A percentile compares a stretch with the other conserved stretches of the same genome.
These are phyloP conservation scores for Ceratobasidium sp. DNA, from an alignment of 1,284 basidiomycete genomes.

Conservation along the genomic window DNA sequence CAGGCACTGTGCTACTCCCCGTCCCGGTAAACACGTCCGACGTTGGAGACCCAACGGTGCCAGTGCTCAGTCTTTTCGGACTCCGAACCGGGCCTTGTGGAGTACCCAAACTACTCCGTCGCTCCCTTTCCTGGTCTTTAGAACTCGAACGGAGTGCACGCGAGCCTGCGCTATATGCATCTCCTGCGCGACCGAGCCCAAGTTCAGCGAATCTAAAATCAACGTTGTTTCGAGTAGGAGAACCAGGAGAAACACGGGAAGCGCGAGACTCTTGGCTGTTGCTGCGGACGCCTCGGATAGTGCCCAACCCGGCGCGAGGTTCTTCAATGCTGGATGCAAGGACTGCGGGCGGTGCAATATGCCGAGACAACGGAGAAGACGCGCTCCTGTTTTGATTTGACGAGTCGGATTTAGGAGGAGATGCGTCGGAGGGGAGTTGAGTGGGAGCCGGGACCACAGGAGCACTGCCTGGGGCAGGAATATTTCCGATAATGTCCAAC, in stretches of 20 bases:
- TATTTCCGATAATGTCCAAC: not conserved
- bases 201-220: slow-evolving; percentile 18
- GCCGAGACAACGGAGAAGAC: not conserved
- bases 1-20: not conserved
- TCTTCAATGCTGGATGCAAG: slow-evolving; percentile 30
- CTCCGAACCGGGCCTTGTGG: not conserved
- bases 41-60: slow-evolving; percentile 6
- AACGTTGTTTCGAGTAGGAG: not conserved
- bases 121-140: not conserved
- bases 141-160: slow-evolving; percentile 1
- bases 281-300: not conserved
- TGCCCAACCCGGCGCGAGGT: not conserved
- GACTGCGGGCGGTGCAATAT: slow-evolving; percentile 31
- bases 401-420: not conserved
- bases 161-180: slow-evolving; percentile 29
- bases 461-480: not conserved
- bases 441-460: not conserved
- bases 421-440: not conserved
- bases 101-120: not conserved
- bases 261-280: not conserved
- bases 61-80: not conserved
- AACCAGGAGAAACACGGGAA: not conserved
- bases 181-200: slow-evolving; percentile 7
- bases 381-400: not conserved
- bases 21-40: not conserved